Evolutionary conservation across 306 rosid genomes (phyloP).

Genomic region (Senna tora): DNA sequence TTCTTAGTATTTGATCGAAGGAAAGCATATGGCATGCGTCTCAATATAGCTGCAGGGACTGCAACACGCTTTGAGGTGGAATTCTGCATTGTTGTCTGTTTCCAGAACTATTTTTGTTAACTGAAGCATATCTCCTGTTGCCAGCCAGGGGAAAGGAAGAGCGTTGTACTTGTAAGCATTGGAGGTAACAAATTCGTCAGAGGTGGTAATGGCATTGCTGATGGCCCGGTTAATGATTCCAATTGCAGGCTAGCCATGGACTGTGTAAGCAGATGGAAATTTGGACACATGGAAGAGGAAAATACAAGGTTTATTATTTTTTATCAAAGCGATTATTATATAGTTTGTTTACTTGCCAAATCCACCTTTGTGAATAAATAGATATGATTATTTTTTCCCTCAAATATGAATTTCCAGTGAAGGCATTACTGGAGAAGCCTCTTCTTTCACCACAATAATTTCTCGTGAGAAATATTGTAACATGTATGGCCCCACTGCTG

Average conservation of each 20-base stretch:
- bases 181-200: conserved; percentile 80
- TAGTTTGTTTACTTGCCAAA: conserved; percentile 26
- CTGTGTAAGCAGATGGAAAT: conserved; percentile 51
- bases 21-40: conserved; percentile 84
- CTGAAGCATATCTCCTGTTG: conserved; percentile 36
- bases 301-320: conserved; percentile 63
- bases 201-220: conserved; percentile 81
- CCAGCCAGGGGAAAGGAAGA: conserved; percentile 86
- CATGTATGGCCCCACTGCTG: conserved; percentile 89
- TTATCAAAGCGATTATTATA: conserved; percentile 29
- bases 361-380: conserved; percentile 25
- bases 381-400: conserved; percentile 37
- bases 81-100: conserved; percentile 26
- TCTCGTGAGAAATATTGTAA: conserved; percentile 74
- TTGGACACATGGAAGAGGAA: conserved; percentile 57
- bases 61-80: conserved; percentile 89
- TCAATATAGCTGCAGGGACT: conserved; percentile 88
- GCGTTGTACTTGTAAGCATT: conserved; percentile 75
- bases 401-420: conserved; percentile 68
- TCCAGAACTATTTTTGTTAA: conserved; percentile 24
- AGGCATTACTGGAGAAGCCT: conserved; percentile 68
- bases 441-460: conserved; percentile 52
- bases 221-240: conserved; percentile 62
- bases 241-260: conserved; percentile 52
- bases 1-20: conserved; percentile 75